phyloP scores from a whole-genome alignment of 129 eudicot genomes.

The Artemisia annua region DNA sequence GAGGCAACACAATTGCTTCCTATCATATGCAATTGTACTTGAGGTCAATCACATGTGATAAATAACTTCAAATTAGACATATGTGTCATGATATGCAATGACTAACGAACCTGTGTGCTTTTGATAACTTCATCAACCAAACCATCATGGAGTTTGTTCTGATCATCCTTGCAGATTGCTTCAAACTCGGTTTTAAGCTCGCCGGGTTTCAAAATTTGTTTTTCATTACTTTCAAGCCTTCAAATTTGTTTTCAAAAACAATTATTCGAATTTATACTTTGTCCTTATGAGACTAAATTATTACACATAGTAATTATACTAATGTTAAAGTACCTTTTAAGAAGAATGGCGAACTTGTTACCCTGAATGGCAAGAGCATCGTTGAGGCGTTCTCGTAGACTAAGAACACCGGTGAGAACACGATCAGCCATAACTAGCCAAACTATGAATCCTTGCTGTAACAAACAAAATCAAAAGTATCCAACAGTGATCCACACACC shows the following conservation, averaged over 20 bases:
- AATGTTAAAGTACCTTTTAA: background rate
- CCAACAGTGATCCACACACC: background rate
- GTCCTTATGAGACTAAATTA: background rate
- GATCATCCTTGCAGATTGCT: background rate
- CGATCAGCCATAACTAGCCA: background rate
- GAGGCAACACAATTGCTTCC: conserved; percentile 56
- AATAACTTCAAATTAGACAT: background rate
- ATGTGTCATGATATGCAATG: background rate
- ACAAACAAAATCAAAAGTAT: background rate
- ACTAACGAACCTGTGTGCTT: conserved; percentile 3
- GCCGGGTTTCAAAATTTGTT: background rate
- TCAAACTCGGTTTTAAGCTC: background rate
- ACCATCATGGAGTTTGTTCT: background rate
- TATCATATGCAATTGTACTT: no score
- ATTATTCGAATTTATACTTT: background rate
- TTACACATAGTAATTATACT: background rate
- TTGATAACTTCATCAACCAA: background rate
- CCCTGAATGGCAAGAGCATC: background rate
- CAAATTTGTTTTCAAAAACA: background rate
- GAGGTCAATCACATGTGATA: background rate
- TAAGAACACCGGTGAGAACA: background rate
- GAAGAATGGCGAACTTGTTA: background rate
- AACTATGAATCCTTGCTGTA: background rate
- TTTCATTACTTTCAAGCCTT: background rate
- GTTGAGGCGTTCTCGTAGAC: background rate